Conservation (phyloP, 371 early-diverging fungal genomes). For the Mucor sp. region DNA sequence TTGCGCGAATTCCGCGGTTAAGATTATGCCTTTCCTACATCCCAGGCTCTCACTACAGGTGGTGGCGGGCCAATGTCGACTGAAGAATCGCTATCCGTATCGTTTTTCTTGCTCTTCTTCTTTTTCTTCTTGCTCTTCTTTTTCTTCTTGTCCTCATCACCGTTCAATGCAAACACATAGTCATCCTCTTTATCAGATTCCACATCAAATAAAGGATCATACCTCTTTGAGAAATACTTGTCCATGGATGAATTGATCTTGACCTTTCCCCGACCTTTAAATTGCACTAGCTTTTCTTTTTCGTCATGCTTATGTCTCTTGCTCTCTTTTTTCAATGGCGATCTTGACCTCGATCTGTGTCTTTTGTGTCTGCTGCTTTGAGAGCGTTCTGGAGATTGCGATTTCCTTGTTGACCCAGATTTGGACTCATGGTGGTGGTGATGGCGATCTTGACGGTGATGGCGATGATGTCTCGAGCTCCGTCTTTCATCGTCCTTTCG, state of each 20-base stretch:
- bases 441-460: neutral
- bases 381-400: neutral
- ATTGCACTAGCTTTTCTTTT: conserved; percentile 7
- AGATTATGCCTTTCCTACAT: conserved; percentile 1
- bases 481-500: conserved; percentile 2
- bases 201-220: conserved; percentile 69
- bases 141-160: conserved; percentile 24
- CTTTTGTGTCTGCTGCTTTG: conserved; percentile 5
- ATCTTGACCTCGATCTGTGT: neutral
- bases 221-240: conserved; percentile 68
- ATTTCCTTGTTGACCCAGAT: neutral
- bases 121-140: conserved; percentile 19
- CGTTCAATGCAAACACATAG: conserved; percentile 21
- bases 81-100: neutral
- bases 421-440: neutral
- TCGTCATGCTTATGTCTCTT: neutral
- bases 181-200: conserved; percentile 54
- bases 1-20: conserved; percentile 15
- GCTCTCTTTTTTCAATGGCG: conserved; percentile 1
- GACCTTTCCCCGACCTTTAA: conserved; percentile 43
- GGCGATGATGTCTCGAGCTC: neutral
- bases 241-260: conserved; percentile 62
- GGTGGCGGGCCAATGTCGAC: neutral
- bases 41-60: conserved; percentile 8
- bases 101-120: conserved; percentile 28